Evolutionary conservation across 192 early-diverging fungal species (phyloP), one percentile per base, ranked within the genome.

Genomic region (Umbelopsis vinacea): DNA sequence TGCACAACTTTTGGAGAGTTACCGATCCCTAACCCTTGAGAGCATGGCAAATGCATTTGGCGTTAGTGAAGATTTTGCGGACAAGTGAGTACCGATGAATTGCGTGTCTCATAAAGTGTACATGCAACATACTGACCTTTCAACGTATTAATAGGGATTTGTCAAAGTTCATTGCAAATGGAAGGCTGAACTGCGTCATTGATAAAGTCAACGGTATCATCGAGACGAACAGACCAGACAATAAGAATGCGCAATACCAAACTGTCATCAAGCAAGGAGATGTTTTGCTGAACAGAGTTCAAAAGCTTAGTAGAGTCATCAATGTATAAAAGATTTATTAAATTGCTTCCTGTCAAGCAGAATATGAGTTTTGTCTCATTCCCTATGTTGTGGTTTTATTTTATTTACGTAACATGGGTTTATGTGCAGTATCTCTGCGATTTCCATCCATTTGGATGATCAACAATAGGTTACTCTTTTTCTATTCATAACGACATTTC

Each of bases 221-320:
- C 21, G 95, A 96, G 74, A 99, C 96, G 22, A 98, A 98, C 86
- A 88, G 98, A 69, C 96, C 97, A 4, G 98, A 99, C 69, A 90
- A 92, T 17, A 99, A 99, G 89, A 99, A 99, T 74, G 95, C 95
- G 19, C 97, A 99, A 83, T 99, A 98, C 83, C 97, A 98, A 79
- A 82, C 88, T 55, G 90, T 91, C 19, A 96, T 99, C 80, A 99
- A 98, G 82, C 93, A 97, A 81, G 97, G 98, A 17, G 98, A 99
- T 78, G 70, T 95, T 68, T 81, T 99, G 63, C 82, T 99, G 70
- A 99, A 95, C 79, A 89, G 94, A 68, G 88, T 99, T 48, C 98
- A 99, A 85, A 98, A 98, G 77, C 85, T 99, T 47, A 92, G 92
- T 48, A 89, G 97, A 45, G 94, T 99, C 68, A 93, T 97, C 71